These are phyloP conservation scores for Phialocephala subalpina DNA, from an alignment of 2,329 filamentous ascomycete genomes.

Conservation along the genomic window DNA sequence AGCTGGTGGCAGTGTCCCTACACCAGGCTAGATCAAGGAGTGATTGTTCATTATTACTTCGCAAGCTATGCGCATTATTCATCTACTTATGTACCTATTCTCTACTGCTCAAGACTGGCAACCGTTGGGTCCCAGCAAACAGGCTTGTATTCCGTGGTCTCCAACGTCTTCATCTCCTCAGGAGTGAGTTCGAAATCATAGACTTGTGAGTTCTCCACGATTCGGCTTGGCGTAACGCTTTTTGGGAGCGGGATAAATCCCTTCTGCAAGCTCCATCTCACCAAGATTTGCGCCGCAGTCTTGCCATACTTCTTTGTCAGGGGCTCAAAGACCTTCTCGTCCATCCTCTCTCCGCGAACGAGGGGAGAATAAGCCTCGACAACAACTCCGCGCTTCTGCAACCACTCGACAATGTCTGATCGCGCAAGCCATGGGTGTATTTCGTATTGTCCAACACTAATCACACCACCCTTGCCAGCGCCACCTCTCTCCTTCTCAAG, in stretches of 20 bases:
- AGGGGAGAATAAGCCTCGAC: conserved; percentile 71
- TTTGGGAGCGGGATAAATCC: conserved; percentile 77
- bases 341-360: conserved; percentile 73
- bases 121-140: conserved; percentile 65
- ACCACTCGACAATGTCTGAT: conserved; percentile 83
- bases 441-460: conserved; percentile 89
- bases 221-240: conserved; percentile 72
- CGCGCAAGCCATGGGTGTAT: conserved; percentile 88
- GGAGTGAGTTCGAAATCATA: conserved; percentile 63
- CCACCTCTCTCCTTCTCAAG: conserved; percentile 68
- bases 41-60: neutral
- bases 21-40: neutral
- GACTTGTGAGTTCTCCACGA: conserved; percentile 66
- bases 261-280: conserved; percentile 86
- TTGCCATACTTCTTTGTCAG: conserved; percentile 78
- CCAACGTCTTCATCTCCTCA: conserved; percentile 59
- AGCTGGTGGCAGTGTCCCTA: neutral
- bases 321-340: conserved; percentile 69
- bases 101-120: conserved; percentile 51
- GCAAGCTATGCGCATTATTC: neutral
- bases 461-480: conserved; percentile 71
- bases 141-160: conserved; percentile 60
- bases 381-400: conserved; percentile 66
- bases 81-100: neutral
- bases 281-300: conserved; percentile 77